Conservation (phyloP, 305 asterid species). For the Fraxinus greggii region DNA sequence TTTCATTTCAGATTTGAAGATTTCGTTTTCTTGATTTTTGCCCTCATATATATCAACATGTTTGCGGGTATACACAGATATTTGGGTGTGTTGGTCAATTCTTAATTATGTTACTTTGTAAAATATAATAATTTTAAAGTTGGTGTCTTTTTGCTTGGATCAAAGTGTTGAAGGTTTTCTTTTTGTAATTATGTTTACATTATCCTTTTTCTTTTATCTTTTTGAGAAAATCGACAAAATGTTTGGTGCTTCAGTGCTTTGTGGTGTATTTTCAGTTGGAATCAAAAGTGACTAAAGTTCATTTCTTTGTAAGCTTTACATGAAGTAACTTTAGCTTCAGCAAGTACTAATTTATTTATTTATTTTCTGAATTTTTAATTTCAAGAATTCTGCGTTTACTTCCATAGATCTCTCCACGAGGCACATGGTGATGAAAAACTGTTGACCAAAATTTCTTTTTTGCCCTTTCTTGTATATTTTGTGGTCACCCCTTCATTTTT, state of each 20-base stretch:
- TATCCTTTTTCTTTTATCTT: conserved; percentile 9
- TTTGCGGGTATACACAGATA: neutral
- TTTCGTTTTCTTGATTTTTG: conserved; percentile 4
- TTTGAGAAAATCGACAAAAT: conserved; percentile 26
- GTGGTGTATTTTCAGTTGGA: conserved; percentile 33
- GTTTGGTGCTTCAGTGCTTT: conserved; percentile 19
- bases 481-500: conserved; percentile 16
- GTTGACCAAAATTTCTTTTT: conserved; percentile 40
- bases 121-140: conserved; percentile 33
- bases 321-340: conserved; percentile 45
- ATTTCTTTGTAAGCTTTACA: conserved; percentile 44
- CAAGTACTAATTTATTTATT: conserved; percentile 21
- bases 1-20: conserved; percentile 13
- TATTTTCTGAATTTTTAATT: conserved; percentile 27
- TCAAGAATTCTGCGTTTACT: conserved; percentile 41
- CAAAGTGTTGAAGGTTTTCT: conserved; percentile 36
- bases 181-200: conserved; percentile 38
- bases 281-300: conserved; percentile 37
- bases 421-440: conserved; percentile 61
- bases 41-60: neutral
- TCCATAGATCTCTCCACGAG: conserved; percentile 51
- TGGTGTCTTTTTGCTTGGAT: conserved; percentile 40
- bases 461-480: conserved; percentile 1
- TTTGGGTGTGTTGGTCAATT: neutral
- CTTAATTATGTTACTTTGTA: conserved; percentile 19